Evolutionary conservation across 768 basidiomycete species (phyloP).

Genomic region (Leccinum broughii): DNA sequence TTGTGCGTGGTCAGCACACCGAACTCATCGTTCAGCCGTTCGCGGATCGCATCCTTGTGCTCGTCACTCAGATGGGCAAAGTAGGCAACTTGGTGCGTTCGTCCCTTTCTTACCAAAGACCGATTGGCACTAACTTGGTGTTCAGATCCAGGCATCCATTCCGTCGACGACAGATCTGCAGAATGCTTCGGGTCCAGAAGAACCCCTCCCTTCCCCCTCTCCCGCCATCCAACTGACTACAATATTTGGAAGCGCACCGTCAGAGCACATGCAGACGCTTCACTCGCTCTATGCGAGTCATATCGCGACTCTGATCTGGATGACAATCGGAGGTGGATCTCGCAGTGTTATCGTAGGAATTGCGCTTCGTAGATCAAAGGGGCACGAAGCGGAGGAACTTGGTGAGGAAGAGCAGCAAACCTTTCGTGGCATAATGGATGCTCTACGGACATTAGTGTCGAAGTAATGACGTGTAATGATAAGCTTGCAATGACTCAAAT

Average conservation of each 20-base stretch:
- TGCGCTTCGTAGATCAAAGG: constrained; percentile 50
- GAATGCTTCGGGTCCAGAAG: constrained; percentile 35
- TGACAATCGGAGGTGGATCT: constrained; percentile 45
- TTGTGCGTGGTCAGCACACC: constrained; percentile 59
- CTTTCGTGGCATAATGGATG: constrained; percentile 53
- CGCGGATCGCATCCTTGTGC: constrained; percentile 78
- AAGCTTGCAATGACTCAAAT: no score
- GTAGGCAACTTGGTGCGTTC: constrained; percentile 76
- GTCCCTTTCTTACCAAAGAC: background rate
- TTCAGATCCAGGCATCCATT: constrained; percentile 78
- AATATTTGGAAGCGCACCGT: constrained; percentile 73
- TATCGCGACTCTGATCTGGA: constrained; percentile 84
- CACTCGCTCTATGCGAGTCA: constrained; percentile 85
- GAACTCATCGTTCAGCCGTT: constrained; percentile 79
- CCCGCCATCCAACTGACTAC: constrained; percentile 75
- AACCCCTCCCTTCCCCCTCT: constrained; percentile 56
- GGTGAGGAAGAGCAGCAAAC: constrained; percentile 42
- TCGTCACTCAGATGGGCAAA: constrained; percentile 89
- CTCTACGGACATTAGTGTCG: constrained; percentile 40
- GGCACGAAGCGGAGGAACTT: constrained; percentile 25
- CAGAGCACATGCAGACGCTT: constrained; percentile 66
- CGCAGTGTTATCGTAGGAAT: constrained; percentile 74
- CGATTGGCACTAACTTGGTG: constrained; percentile 9
- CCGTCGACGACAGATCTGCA: constrained; percentile 59
- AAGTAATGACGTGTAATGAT: background rate